Evolutionary conservation across 2,329 filamentous ascomycete species (phyloP), one percentile per base, ranked within the genome.

Genomic region (Hymenoscyphus fraxineus): DNA sequence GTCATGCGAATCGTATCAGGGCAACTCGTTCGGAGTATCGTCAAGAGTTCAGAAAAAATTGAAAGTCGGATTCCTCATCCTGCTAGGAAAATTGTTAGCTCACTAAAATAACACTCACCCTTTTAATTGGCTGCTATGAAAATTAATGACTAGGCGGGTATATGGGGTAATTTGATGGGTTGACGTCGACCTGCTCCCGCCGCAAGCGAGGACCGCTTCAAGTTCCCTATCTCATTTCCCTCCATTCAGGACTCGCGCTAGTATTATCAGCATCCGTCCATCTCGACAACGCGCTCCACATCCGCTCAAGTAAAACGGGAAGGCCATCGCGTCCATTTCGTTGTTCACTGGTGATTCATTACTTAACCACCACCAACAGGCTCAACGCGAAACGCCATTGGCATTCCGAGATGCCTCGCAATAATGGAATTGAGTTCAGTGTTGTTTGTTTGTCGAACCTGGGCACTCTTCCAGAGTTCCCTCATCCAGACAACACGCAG

Each of bases 401-500:
- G 13, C 40, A n/a, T 44, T 27, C 27, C 61, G 70, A 54, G 16
- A 76, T 76, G 74, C 73, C 73, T 22, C 68, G 58, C 3, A 65
- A 68, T 47, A 67, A 70, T 62, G 72, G 72, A 12, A 69, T 76
- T 47, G 66, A 68, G 59, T 32, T 76, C 10, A 64, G 67, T 4
- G 60, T 76, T 7, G 61, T 75, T 27, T 74, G 72, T 6, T 66
- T 73, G 35, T 58, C 64, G 40, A 70, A 72, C 19, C 68, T 73
- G 15, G 67, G 76, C 56, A 73, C 71, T 22, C 76, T 86, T 2
- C 79, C 80, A 15, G 84, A 87, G 69, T 85, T 83, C 69, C 81
- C 82, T 22, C 82, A 86, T 66, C 83, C 83, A 0, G 82, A 85
- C 59, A 78, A 77, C 59, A 80, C 80, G 0, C 82, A 80, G 16